Conservation (phyloP, 108 stramenopile species). For the Cyclotella cryptica region DNA sequence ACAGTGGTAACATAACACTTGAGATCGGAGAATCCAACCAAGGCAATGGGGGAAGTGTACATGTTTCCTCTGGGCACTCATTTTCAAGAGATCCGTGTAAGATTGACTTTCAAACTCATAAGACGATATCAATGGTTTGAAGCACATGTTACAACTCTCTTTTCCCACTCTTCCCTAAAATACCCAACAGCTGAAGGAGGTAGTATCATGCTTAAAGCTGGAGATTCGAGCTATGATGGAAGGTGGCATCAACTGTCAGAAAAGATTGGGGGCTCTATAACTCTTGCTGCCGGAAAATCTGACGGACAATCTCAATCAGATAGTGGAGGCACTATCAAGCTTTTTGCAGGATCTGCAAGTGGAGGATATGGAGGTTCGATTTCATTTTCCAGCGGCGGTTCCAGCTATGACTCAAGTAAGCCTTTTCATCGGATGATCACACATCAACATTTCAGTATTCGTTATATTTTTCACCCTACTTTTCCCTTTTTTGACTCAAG, state of each 20-base stretch:
- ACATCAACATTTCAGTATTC: background rate
- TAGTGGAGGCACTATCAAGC: constrained; percentile 3
- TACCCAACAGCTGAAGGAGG: constrained; percentile 15
- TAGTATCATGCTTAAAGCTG: constrained; percentile 11
- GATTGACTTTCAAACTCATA: background rate
- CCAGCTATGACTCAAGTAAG: constrained; percentile 5
- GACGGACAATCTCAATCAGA: constrained; percentile 6
- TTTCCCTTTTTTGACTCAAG: background rate
- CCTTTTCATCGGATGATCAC: background rate
- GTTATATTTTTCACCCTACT: background rate
- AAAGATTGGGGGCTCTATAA: constrained; percentile 12
- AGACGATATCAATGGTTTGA: no score
- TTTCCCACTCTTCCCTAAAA: background rate
- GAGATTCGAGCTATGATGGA: background rate
- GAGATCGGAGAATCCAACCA: constrained; percentile 4
- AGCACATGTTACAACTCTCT: no score
- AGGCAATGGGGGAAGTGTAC: constrained; percentile 14
- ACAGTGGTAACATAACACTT: constrained; percentile 11
- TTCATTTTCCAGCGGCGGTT: background rate
- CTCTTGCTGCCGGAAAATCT: background rate
- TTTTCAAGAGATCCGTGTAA: background rate
- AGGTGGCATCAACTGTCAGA: background rate
- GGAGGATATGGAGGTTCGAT: background rate
- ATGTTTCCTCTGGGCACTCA: background rate
- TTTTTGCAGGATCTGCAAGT: constrained; percentile 7